A percentile compares a stretch with the other conserved stretches of the same genome.
Conservation (phyloP, 495 filamentous ascomycete genomes). For the Opeltia flavorubescens region DNA sequence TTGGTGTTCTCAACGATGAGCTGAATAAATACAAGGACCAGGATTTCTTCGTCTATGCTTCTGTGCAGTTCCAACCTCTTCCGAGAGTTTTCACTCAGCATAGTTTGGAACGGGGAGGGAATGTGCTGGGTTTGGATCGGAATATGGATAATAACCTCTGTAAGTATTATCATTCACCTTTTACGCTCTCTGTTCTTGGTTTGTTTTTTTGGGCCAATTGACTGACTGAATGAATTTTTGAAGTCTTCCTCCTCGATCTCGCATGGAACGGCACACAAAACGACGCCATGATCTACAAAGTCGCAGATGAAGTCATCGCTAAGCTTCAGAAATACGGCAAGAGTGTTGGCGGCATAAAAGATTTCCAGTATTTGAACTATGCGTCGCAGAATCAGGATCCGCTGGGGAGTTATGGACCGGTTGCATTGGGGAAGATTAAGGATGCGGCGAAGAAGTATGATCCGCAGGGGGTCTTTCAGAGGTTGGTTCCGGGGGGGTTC, state of each 20-base stretch:
- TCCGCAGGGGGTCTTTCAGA: slow-evolving; percentile 10
- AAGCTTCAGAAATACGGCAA: slow-evolving; percentile 7
- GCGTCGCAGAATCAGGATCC: slow-evolving; percentile 15
- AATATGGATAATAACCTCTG: neutral
- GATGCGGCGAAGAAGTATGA: slow-evolving; percentile 7
- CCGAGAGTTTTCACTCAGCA: neutral
- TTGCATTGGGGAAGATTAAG: slow-evolving; percentile 6
- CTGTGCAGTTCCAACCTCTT: slow-evolving; percentile 2
- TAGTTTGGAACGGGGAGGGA: slow-evolving; percentile 2
- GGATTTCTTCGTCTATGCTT: neutral
- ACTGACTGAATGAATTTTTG: neutral
- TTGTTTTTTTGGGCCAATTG: too few species aligned
- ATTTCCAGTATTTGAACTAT: slow-evolving; percentile 20
- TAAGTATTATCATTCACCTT: neutral
- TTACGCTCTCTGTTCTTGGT: too few species aligned
- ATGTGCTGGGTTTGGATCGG: slow-evolving; percentile 5
- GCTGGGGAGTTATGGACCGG: slow-evolving; percentile 14
- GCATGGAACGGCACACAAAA: slow-evolving; percentile 13
- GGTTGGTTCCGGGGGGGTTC: slow-evolving; percentile 16
- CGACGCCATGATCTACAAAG: slow-evolving; percentile 8
- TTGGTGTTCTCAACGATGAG: neutral
- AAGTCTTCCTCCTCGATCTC: slow-evolving; percentile 3
- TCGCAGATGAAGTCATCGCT: slow-evolving; percentile 3
- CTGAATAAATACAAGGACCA: neutral
- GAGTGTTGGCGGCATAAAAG: slow-evolving; percentile 4